Evolutionary conservation across 139 green algal genomes (phyloP).

Genomic region (Diplosphaera chodatii): DNA sequence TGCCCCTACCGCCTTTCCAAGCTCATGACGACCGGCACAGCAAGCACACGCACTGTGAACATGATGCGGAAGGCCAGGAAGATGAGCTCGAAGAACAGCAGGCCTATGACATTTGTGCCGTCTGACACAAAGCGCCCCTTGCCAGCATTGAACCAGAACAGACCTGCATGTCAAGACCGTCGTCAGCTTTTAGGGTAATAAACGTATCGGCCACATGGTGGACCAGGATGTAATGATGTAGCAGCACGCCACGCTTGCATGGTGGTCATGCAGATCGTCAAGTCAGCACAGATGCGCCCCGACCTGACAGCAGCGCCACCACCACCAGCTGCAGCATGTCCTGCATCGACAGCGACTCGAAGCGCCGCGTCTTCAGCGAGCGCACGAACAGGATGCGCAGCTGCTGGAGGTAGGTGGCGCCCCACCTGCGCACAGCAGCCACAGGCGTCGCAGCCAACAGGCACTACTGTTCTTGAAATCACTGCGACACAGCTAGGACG

Average conservation of each 20-base stretch:
- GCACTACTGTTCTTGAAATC: no score
- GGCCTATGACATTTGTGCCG: not conserved
- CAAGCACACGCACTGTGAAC: not conserved
- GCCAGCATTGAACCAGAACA: slow-evolving; percentile 13
- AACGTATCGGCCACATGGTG: no score
- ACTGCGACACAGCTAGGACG: no score
- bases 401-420: slow-evolving; percentile 11
- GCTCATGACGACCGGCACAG: no score
- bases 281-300: no score
- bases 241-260: no score
- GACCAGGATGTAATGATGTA: no score
- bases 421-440: not conserved
- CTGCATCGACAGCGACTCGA: slow-evolving; percentile 12
- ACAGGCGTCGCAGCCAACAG: no score
- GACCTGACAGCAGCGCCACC: slow-evolving; percentile 6
- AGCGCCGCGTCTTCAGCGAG: slow-evolving; percentile 9
- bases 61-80: not conserved
- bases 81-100: slow-evolving; percentile 15
- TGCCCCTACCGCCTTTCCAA: no score
- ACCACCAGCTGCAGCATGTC: slow-evolving; percentile 13
- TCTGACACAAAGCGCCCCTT: not conserved
- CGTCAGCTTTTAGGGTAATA: no score
- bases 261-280: no score
- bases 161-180: no score
- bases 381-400: slow-evolving; percentile 17